Base-by-base conservation (phyloP, 805 yeast species). In the Ogataea henricii region DNA sequence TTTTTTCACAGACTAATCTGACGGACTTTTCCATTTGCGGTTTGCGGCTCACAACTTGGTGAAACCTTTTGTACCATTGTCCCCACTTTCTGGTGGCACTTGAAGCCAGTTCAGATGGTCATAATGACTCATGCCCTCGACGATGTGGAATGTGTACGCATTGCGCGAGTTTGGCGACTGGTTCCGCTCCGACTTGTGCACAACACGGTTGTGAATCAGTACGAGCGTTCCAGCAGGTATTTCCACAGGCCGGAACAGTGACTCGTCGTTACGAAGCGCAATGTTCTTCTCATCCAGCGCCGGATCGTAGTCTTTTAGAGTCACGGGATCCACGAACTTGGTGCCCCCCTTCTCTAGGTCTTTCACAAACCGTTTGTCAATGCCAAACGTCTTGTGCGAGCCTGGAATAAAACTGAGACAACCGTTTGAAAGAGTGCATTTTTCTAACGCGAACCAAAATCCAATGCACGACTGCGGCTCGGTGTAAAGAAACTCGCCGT, bases 401-500 rank as follows among this genome's bases (percentile, higher is more conserved):
- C 91, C 92, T 0, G 91, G 89, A 13, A 78, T 71, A 57, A 75
- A 85, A 48, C 81, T 76, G 16, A 87, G 68, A 49, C 92, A 85
- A 0, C 95, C 94, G 63, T 87, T 87, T 4, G 66, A 68, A 1
- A 62, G 48, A 1, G 84, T 81, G 62, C 94, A 87, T 56, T 85
- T 87, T 56, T 87, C 89, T 52, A 87, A 65, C 0, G 94, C 91
- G 59, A 82, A 79, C 95, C 95, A 87, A 61, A 84, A 87, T 2
- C 95, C 95, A 33, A 86, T 63, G 1, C 90, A 89, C 2, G 80
- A 68, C 43, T 77, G 82, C 3, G 95, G 95, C 14, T 79, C 70
- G 0, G 94, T 87, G 64, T 73, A 87, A 21, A 87, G 69, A 55
- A 87, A 87, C 2, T 81, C 81, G 2, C 82, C 89, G 62, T 87